A percentile compares a stretch with the other conserved stretches of the same genome.
These are phyloP conservation scores for Arthrobotrys musiformis DNA, from an alignment of 2,329 filamentous ascomycete genomes.

Conservation along the genomic window DNA sequence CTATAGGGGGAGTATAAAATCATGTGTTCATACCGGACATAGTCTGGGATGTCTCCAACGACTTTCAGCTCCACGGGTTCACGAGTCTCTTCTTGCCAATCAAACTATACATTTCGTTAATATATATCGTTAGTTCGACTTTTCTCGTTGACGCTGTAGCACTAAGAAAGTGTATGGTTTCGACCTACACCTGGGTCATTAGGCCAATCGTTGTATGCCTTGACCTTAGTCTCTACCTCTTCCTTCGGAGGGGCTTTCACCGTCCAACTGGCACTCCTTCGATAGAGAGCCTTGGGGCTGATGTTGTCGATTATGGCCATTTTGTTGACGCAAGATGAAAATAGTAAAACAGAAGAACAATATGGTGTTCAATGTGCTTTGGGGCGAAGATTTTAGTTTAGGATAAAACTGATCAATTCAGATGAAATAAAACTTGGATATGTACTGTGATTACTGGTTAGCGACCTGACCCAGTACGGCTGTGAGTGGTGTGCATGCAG, in stretches of 20 bases:
- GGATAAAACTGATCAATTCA: not conserved
- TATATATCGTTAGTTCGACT: not conserved
- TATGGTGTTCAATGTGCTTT: not conserved
- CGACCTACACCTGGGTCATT: constrained; percentile 53
- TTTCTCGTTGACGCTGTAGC: not conserved
- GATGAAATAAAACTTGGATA: not conserved
- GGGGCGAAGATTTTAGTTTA: not conserved
- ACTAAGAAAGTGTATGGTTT: too few species aligned
- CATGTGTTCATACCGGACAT: constrained; percentile 65
- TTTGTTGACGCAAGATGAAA: not conserved
- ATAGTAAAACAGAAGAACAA: not conserved
- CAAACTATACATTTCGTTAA: constrained; percentile 68
- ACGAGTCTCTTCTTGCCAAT: constrained; percentile 73
- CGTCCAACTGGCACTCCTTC: constrained; percentile 38
- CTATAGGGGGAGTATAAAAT: not conserved
- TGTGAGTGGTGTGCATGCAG: constrained; percentile 4
- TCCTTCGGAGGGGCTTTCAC: constrained; percentile 15
- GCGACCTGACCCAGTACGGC: not conserved
- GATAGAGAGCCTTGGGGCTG: constrained; percentile 28
- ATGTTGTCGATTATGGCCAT: constrained; percentile 46
- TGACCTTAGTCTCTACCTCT: constrained; percentile 31
- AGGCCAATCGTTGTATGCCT: constrained; percentile 44
- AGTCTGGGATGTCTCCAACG: constrained; percentile 74
- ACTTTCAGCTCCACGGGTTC: constrained; percentile 73
- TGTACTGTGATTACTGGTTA: not conserved